Evolutionary conservation across 768 basidiomycete genomes (phyloP), one percentile per base, ranked within the genome.

Genomic region (Tylopilus intermedius): DNA sequence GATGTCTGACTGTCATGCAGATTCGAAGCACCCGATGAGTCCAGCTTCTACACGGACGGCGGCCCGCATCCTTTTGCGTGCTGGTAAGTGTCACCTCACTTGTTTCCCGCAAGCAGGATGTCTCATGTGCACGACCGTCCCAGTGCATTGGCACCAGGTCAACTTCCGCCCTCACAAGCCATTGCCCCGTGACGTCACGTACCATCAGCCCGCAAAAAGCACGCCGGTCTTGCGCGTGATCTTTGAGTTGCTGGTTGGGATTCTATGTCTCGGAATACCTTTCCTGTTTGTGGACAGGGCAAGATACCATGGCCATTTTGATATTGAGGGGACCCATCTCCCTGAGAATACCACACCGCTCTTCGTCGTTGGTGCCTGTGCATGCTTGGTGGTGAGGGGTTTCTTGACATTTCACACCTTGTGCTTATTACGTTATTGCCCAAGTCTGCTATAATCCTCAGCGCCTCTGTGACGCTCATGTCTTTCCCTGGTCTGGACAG

Each of bases 381-480:
- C 81, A 13, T 83, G 81, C 54, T 67, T 86, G 10, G 76, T 82
- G 63, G 85, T 84, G 67, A 72, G 83, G 18, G 18, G 73, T 18
- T 49, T 45, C 47, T 21, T 9, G 38, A 29, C 38, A 44, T 29
- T 2, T 44, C 30, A 41, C 29, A n/a, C 13, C 2, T 18, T 5
- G 15, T 1, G 18, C 53, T 59, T 29, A 63, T 45, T 41, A 15
- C 59, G 7, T 9, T 5, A 3, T 13, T 29, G 8, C 41, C 49
- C 35, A 66, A 91, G 89, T 87, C 88, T 60, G 89, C 89, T 27
- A 77, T 90, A 53, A 77, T 90, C 22, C 72, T 91, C 53, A 90
- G 90, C 59, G 84, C 88, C 30, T 87, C 88, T 38, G 85, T 90
- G 51, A 90, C 88, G 26, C 83, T 90, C 71, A 78, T 92, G 64